A percentile compares a stretch with the other conserved stretches of the same genome.
phyloP scores from a whole-genome alignment of 2,329 filamentous ascomycete genomes.

The Talaromyces atroroseus region DNA sequence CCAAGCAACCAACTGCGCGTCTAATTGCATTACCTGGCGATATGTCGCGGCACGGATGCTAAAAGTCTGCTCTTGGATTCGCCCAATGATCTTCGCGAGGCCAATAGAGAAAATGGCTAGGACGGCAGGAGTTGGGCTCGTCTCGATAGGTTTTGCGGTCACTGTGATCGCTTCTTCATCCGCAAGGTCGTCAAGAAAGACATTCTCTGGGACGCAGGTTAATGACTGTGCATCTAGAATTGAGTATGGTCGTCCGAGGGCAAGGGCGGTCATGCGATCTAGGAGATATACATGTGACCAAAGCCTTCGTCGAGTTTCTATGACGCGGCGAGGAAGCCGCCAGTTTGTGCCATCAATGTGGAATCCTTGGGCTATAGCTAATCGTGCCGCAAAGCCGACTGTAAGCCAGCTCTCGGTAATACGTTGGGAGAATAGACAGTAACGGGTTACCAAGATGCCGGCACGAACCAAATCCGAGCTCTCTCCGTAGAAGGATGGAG shows the following conservation, averaged over 20 bases:
- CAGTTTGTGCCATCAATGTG: conserved; percentile 40
- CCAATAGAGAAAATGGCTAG: conserved; percentile 28
- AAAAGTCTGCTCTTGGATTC: conserved; percentile 38
- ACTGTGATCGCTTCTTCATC: conserved; percentile 25
- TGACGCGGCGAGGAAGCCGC: conserved; percentile 32
- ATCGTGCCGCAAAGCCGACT: conserved; percentile 39
- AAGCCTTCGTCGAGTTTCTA: conserved; percentile 34
- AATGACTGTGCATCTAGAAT: conserved; percentile 38
- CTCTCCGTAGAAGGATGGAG: conserved; percentile 40
- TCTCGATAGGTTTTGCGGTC: conserved; percentile 20
- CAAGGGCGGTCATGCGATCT: conserved; percentile 37
- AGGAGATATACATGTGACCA: conserved; percentile 39
- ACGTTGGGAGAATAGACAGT: conserved; percentile 36
- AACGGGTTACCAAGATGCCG: conserved; percentile 34
- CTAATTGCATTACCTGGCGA: conserved; percentile 33
- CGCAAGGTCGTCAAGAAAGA: conserved; percentile 34
- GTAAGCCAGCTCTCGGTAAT: conserved; percentile 40
- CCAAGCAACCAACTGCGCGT: conserved; percentile 31
- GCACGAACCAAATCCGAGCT: conserved; percentile 38
- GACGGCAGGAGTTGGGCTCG: conserved; percentile 31
- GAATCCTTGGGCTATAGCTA: conserved; percentile 42
- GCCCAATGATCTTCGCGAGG: conserved; percentile 33
- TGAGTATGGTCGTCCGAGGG: conserved; percentile 36
- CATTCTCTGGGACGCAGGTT: conserved; percentile 33
- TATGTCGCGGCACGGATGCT: conserved; percentile 34